phyloP scores from a whole-genome alignment of 164 flowering plant species.

The Macadamia integrifolia region DNA sequence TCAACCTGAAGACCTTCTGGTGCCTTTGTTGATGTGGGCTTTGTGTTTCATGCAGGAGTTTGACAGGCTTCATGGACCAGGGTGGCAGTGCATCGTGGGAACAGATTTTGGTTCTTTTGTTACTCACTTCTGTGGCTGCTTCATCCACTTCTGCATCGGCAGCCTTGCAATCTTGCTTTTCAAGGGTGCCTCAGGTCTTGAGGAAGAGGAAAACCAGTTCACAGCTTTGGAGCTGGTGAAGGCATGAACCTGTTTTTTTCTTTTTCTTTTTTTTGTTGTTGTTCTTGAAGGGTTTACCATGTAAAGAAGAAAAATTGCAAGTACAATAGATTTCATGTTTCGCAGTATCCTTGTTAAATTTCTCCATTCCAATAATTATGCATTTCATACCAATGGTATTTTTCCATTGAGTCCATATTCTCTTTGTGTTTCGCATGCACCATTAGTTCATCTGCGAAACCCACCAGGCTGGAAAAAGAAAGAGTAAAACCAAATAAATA shows the following conservation, averaged over 20 bases:
- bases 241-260: constrained; percentile 16
- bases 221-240: constrained; percentile 28
- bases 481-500: too few species aligned
- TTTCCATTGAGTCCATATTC: too few species aligned
- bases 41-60: constrained; percentile 52
- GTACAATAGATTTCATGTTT: neutral
- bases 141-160: constrained; percentile 68
- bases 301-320: constrained; percentile 3
- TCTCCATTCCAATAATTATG: neutral
- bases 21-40: neutral
- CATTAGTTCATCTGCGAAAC: too few species aligned
- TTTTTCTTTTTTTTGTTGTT: constrained; percentile 2
- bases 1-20: too few species aligned
- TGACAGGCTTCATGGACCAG: constrained; percentile 34
- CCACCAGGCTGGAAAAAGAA: too few species aligned
- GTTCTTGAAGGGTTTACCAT: neutral
- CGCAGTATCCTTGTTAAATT: neutral
- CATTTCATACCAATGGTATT: neutral
- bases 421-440: too few species aligned
- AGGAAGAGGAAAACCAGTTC: constrained; percentile 18
- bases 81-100: constrained; percentile 58
- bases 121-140: constrained; percentile 73
- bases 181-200: constrained; percentile 42
- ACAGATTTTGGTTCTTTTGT: constrained; percentile 92
- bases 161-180: constrained; percentile 77